These are phyloP conservation scores for Beauveria rudraprayagi DNA, from an alignment of 2,329 filamentous ascomycete genomes.

Conservation along the genomic window DNA sequence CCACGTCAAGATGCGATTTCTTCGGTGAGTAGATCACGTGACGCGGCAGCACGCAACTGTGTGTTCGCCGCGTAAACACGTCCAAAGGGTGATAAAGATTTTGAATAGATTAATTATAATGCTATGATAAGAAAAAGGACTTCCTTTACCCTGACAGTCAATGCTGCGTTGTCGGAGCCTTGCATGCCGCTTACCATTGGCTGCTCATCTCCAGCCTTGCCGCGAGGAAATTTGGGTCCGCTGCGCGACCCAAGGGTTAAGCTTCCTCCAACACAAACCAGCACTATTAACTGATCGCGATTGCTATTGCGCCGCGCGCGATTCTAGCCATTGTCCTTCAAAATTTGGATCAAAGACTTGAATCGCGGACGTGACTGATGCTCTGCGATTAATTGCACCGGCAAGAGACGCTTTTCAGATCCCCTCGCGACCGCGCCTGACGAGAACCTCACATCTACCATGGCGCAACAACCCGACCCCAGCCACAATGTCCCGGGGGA, in stretches of 20 bases:
- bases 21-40: background rate
- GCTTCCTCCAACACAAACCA: slow-evolving; percentile 15
- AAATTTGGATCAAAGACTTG: background rate
- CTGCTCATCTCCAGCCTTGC: slow-evolving; percentile 22
- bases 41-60: background rate
- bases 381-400: background rate
- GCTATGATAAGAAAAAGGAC: background rate
- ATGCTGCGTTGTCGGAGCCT: slow-evolving; percentile 10
- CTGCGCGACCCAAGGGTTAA: slow-evolving; percentile 9
- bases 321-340: background rate
- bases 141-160: background rate
- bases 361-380: background rate
- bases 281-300: slow-evolving; percentile 8
- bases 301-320: slow-evolving; percentile 4
- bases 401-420: background rate
- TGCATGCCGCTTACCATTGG: slow-evolving; percentile 16
- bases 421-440: slow-evolving; percentile 3
- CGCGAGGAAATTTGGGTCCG: slow-evolving; percentile 30
- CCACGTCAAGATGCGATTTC: background rate
- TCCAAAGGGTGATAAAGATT: too few species aligned
- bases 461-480: slow-evolving; percentile 32
- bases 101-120: too few species aligned
- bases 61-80: background rate
- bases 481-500: slow-evolving; percentile 36
- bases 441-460: slow-evolving; percentile 13